Evolutionary conservation across 2,329 filamentous ascomycete species (phyloP).

Genomic region (Ophiostoma sp.): DNA sequence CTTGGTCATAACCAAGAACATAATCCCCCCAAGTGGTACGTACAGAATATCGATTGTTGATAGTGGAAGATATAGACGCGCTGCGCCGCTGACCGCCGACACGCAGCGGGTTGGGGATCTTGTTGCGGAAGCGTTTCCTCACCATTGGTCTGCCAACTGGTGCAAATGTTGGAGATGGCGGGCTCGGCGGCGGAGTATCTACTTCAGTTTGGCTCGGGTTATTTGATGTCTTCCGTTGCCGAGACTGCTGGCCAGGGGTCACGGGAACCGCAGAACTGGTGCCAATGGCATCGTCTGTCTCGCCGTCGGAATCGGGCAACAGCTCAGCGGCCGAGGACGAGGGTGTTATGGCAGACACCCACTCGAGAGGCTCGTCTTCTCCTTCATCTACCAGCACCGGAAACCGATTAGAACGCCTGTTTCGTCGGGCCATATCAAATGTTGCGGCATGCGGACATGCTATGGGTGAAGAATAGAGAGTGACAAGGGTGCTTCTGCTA

Average conservation of each 20-base stretch:
- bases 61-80: conserved; percentile 40
- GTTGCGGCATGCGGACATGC: conserved; percentile 1
- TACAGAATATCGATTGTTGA: conserved; percentile 50
- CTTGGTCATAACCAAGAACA: not conserved
- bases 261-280: conserved; percentile 12
- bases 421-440: not conserved
- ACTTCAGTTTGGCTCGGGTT: conserved; percentile 26
- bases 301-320: conserved; percentile 17
- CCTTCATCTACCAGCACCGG: conserved; percentile 41
- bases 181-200: conserved; percentile 42
- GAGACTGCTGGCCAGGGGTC: conserved; percentile 21
- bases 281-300: not conserved
- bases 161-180: conserved; percentile 48
- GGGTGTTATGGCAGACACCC: conserved; percentile 38
- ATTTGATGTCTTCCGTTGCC: conserved; percentile 16
- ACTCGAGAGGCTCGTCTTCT: conserved; percentile 44
- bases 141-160: conserved; percentile 52
- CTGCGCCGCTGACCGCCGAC: conserved; percentile 39
- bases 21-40: conserved; percentile 27
- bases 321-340: conserved; percentile 17
- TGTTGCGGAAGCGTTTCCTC: conserved; percentile 48
- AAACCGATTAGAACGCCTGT: conserved; percentile 22
- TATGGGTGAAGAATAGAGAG: too few relatives aligned
- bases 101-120: conserved; percentile 41
- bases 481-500: not conserved